Base-by-base conservation (phyloP, 1,139 yeast genomes). In the Candida freyschussii region DNA sequence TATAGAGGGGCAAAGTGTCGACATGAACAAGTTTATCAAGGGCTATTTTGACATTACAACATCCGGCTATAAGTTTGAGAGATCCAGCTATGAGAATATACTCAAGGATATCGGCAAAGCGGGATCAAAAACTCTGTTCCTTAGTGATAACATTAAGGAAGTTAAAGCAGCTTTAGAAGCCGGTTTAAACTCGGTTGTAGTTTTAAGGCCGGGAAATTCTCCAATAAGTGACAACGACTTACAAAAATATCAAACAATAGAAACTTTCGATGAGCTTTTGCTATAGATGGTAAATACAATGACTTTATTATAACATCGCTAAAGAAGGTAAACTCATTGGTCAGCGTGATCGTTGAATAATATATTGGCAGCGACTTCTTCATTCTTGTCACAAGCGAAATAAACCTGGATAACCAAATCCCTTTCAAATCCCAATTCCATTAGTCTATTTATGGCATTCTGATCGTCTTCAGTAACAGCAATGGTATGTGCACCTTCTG, bases 331-430 rank as follows among this genome's bases (percentile, higher is more conserved):
- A 13, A 8, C 20, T 4, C 7, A 13, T 25, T 30, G 35, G 21
- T 42, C 38, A 24, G 51, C 48, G 21, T 50, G 53, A 21, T 62
- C 65, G 40, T 58, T 61, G 47, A 63, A 84, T 52, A 91, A 69
- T 54, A 86, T 76, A 62, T 91, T 93, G 24, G 97, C 98, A 27
- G 98, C 87, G 51, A 86, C 74, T 65, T 91, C 96, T 63, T 91
- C 98, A 62, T 91, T 87, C 66, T 89, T 91, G 55, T 93, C 98
- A 60, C 98, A 91, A 28, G 97, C 98, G 72, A 93, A 80, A 63
- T 86, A 93, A 22, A 94, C 95, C 64, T 89, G 96, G 41, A 89
- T 76, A 31, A 84, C 98, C 43, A 83, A 65, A 50, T 79, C 72
- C 48, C 95, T 75, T 46, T 85, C 95, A 55, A 91, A 91, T 0